These are phyloP conservation scores for Paxillus involutus DNA, from an alignment of 768 basidiomycete species.

Conservation along the genomic window DNA sequence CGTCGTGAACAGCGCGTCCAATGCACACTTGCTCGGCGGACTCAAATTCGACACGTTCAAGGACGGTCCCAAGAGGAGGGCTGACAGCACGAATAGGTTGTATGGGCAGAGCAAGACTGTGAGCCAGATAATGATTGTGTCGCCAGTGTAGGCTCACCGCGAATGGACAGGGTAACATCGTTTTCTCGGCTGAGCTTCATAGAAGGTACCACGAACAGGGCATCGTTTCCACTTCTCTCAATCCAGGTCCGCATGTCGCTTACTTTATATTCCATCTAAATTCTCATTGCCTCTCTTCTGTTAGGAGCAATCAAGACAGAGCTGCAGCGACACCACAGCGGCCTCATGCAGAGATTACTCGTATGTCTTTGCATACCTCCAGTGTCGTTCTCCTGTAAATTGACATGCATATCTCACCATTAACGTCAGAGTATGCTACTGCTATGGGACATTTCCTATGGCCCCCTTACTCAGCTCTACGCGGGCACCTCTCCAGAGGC, in stretches of 20 bases:
- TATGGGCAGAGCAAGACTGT: slow-evolving; percentile 35
- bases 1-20: slow-evolving; percentile 36
- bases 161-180: slow-evolving; percentile 39
- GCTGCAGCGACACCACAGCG: slow-evolving; percentile 8
- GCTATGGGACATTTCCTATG: slow-evolving; percentile 18
- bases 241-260: slow-evolving; percentile 35
- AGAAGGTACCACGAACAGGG: slow-evolving; percentile 43
- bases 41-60: slow-evolving; percentile 28
- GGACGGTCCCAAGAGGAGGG: slow-evolving; percentile 22
- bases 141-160: no score
- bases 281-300: neutral
- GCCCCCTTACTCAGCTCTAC: slow-evolving; percentile 38
- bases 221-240: slow-evolving; percentile 42
- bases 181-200: slow-evolving; percentile 42
- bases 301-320: neutral
- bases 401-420: neutral
- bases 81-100: neutral
- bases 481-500: slow-evolving; percentile 39
- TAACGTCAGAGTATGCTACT: slow-evolving; percentile 13
- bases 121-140: neutral
- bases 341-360: no score
- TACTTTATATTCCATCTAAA: neutral
- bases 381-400: no score
- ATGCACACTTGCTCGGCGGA: slow-evolving; percentile 18
- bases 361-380: neutral